Percentiles rank a stretch among this genome's conserved stretches.
Evolutionary conservation across 208 protist genomes (phyloP).

Genomic region (Leishmania braziliensis): DNA sequence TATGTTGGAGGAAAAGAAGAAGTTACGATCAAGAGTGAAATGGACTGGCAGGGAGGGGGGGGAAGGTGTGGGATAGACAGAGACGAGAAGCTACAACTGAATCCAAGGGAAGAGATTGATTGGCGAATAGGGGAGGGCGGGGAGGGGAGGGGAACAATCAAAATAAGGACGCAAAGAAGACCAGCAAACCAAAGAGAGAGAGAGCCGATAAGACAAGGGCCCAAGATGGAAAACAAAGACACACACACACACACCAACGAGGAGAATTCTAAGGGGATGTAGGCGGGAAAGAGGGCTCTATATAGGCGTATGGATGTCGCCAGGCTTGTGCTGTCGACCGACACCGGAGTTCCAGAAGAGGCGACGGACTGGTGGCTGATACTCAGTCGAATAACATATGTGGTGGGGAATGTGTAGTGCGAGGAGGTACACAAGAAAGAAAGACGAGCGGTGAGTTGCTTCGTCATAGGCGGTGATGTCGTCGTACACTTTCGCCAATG

Average conservation of each 20-base stretch:
- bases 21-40: not conserved
- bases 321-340: not conserved
- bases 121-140: not conserved
- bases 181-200: not conserved
- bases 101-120: not conserved
- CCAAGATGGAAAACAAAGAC: not conserved
- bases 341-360: not conserved
- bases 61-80: not conserved
- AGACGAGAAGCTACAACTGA: too few relatives aligned
- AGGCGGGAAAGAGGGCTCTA: not conserved
- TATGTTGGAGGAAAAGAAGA: not conserved
- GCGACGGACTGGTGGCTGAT: not conserved
- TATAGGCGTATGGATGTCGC: not conserved
- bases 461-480: not conserved
- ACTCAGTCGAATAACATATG: not conserved
- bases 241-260: not conserved
- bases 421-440: not conserved
- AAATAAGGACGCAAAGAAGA: not conserved
- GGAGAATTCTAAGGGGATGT: not conserved
- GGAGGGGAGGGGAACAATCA: not conserved
- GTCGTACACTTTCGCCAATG: not conserved
- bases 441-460: not conserved
- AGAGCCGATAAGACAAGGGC: not conserved
- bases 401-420: not conserved
- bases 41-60: too few relatives aligned